phyloP scores from a whole-genome alignment of 495 filamentous ascomycete species.

The Staphylotrichum tortipilum region DNA sequence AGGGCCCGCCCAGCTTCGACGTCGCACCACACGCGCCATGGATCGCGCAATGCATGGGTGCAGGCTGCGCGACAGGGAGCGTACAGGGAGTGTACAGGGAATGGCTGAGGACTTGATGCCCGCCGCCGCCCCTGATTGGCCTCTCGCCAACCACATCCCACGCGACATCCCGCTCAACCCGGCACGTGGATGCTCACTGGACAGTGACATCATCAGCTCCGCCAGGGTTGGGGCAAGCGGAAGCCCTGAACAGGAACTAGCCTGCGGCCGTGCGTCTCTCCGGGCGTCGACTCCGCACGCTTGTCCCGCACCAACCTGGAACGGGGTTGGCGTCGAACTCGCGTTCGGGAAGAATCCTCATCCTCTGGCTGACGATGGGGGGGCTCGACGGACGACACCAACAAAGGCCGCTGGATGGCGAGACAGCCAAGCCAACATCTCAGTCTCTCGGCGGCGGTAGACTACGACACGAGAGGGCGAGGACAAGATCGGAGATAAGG shows the following conservation, averaged over 20 bases:
- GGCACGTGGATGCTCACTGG: not conserved
- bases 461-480: no score
- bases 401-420: no score
- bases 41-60: constrained; percentile 4
- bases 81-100: no score
- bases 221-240: not conserved
- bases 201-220: constrained; percentile 3
- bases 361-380: no score
- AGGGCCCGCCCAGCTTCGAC: not conserved
- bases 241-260: not conserved
- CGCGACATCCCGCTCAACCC: not conserved
- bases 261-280: not conserved
- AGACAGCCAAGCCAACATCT: no score
- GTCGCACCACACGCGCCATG: constrained; percentile 1
- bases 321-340: no score
- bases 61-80: no score
- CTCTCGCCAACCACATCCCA: not conserved
- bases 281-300: not conserved
- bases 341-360: no score
- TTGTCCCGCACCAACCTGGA: no score
- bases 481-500: no score
- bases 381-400: no score
- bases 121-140: not conserved
- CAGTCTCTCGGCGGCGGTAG: no score
- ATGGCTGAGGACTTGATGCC: not conserved